Evolutionary conservation across 495 filamentous ascomycete species (phyloP).

Genomic region (Rhizodiscina lignyota): DNA sequence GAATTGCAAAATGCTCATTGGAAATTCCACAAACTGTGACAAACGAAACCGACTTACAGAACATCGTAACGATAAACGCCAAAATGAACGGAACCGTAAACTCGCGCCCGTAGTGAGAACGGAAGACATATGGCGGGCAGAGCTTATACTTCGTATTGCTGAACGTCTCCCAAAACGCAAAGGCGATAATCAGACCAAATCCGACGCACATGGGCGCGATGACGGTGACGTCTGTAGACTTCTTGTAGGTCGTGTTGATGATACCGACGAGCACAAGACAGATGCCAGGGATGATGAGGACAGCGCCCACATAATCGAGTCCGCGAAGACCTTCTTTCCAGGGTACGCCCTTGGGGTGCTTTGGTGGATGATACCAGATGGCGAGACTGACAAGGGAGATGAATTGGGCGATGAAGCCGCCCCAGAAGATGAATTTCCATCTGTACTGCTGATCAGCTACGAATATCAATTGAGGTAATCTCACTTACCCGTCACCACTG

Average conservation of each 20-base stretch:
- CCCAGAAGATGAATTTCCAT: conserved; percentile 15
- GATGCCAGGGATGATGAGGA: conserved; percentile 16
- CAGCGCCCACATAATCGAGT: conserved; percentile 19
- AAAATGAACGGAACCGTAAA: conserved; percentile 17
- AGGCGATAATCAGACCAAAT: conserved; percentile 7
- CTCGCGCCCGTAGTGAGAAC: conserved; percentile 9
- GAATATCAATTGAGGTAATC: conserved; percentile 9
- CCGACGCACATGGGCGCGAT: conserved; percentile 9
- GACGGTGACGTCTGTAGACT: conserved; percentile 4
- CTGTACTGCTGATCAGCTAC: too few species aligned
- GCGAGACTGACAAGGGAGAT: conserved; percentile 9
- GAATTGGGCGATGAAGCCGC: conserved; percentile 11
- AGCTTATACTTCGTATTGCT: conserved; percentile 5
- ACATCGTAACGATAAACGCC: conserved; percentile 15
- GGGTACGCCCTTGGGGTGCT: conserved; percentile 16
- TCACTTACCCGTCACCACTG: not conserved
- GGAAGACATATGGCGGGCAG: conserved; percentile 10
- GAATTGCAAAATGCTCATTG: too few species aligned
- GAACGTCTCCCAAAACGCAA: conserved; percentile 10
- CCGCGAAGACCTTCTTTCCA: conserved; percentile 15
- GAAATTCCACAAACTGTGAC: too few species aligned
- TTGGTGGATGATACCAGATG: conserved; percentile 14
- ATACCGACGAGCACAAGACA: conserved; percentile 20
- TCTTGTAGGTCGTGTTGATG: conserved; percentile 17
- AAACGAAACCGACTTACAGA: too few species aligned